Evolutionary conservation across 495 filamentous ascomycete genomes (phyloP), one percentile per base, ranked within the genome.

Genomic region (Sphaerosporella brunnea): DNA sequence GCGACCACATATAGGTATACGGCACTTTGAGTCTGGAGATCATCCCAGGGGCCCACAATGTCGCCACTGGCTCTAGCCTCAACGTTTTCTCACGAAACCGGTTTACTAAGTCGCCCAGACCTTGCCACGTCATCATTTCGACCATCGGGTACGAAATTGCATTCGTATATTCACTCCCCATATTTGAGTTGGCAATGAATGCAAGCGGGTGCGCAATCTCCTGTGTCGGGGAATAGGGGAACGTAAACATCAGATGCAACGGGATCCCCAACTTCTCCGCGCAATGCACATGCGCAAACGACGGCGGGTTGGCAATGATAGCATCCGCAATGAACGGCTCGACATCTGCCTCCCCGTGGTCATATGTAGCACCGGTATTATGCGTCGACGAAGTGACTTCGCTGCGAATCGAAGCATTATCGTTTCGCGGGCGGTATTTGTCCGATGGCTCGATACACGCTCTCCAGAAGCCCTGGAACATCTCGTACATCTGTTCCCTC

Each of bases 151-250:
- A 85, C 8, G 72, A 74, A 44, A 84, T 74, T 52, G 82, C 82
- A 64, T 84, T 85, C 4, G 77, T 73, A 49, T 77, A 77, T 41
- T 65, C 69, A 5, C 69, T 65, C 46, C 77, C 72, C 2, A 76
- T 69, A 53, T 80, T 78, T 11, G 67, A 68, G 30, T 68, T 72
- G 45, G 74, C 72, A 38, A 83, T 73, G 51, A 75, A 82, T 26
- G 79, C 80, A 23, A 84, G 63, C 2, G 80, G 79, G 53, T 84
- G 80, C 1, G 80, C 78, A 51, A 84, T 82, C 4, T 73, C 69
- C 47, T 71, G 70, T 0, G 79, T 84, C 0, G 77, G 73, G 7
- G 72, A 77, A 52, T 76, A 80, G n/a, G 76, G 76, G 49, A 80
- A 69, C 11, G 67, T 70, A 50, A 80, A 80, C 73, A 79, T 79